Evolutionary conservation across 2,329 filamentous ascomycete genomes (phyloP).

Genomic region (Coniochaeta hoffmannii): DNA sequence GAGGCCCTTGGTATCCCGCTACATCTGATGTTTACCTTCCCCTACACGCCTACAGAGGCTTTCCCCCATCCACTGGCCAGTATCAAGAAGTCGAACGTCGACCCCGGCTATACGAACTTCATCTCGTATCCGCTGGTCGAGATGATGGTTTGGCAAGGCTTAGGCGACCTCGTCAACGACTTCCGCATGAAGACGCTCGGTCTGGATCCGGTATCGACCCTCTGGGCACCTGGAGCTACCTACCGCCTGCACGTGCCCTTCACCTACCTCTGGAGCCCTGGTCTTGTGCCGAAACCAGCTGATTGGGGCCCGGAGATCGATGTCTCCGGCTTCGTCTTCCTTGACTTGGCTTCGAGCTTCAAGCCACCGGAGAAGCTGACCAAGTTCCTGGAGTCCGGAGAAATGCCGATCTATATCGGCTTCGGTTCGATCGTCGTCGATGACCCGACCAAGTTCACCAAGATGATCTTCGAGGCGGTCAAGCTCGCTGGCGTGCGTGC

Average conservation of each 20-base stretch:
- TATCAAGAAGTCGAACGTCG: conserved; percentile 65
- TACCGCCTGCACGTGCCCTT: conserved; percentile 69
- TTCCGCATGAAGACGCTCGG: conserved; percentile 63
- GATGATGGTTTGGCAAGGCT: conserved; percentile 86
- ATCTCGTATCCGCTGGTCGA: conserved; percentile 76
- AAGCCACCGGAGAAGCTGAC: conserved; percentile 47
- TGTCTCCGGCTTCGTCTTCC: conserved; percentile 71
- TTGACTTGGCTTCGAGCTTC: conserved; percentile 58
- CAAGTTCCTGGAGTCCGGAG: conserved; percentile 47
- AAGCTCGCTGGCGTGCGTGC: conserved; percentile 59
- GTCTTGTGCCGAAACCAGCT: conserved; percentile 56
- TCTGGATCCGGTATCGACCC: conserved; percentile 65
- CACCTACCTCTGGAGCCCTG: conserved; percentile 66
- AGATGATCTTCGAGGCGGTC: conserved; percentile 65
- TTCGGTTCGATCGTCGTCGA: conserved; percentile 73
- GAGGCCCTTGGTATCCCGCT: conserved; percentile 71
- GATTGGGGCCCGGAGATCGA: conserved; percentile 67
- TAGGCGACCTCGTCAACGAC: conserved; percentile 70
- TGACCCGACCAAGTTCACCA: conserved; percentile 59
- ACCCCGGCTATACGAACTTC: conserved; percentile 68
- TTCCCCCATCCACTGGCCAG: conserved; percentile 75
- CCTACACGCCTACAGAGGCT: conserved; percentile 65
- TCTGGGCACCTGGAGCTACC: conserved; percentile 69
- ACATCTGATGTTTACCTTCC: conserved; percentile 85
- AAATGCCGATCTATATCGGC: conserved; percentile 63